Conservation (phyloP, 495 filamentous ascomycete genomes). For the Xylaria intraflava region DNA sequence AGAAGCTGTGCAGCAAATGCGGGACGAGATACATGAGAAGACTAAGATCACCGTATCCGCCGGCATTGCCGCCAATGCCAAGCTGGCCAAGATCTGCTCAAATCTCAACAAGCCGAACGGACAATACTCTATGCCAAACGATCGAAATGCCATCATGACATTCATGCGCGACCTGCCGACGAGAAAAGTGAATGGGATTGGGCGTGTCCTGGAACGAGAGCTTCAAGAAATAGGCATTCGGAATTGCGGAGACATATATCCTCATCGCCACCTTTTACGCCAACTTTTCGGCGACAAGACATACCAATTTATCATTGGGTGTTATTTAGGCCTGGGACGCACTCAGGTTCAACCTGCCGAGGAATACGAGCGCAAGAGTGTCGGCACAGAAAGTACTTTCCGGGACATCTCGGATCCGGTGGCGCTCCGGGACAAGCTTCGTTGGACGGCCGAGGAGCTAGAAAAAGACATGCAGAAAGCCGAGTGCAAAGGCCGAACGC, state of each 20-base stretch:
- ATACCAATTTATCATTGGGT: slow-evolving; percentile 75
- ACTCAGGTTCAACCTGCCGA: slow-evolving; percentile 83
- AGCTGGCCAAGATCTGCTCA: slow-evolving; percentile 87
- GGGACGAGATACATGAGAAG: slow-evolving; percentile 66
- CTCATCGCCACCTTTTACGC: slow-evolving; percentile 60
- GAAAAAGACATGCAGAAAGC: slow-evolving; percentile 77
- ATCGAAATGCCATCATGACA: slow-evolving; percentile 64
- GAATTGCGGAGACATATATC: slow-evolving; percentile 84
- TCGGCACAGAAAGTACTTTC: slow-evolving; percentile 92
- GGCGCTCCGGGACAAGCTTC: slow-evolving; percentile 70
- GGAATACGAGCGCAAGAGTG: slow-evolving; percentile 85
- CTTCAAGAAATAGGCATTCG: slow-evolving; percentile 80
- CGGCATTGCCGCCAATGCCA: slow-evolving; percentile 88
- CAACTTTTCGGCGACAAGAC: slow-evolving; percentile 88
- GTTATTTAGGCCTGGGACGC: slow-evolving; percentile 81
- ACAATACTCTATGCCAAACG: slow-evolving; percentile 68
- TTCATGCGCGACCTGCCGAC: slow-evolving; percentile 81
- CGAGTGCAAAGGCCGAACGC: slow-evolving; percentile 79
- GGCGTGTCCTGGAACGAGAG: slow-evolving; percentile 89
- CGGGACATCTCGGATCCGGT: slow-evolving; percentile 64
- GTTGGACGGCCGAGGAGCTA: slow-evolving; percentile 73
- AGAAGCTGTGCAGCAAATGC: slow-evolving; percentile 67
- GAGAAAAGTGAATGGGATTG: slow-evolving; percentile 89
- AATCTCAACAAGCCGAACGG: slow-evolving; percentile 97
- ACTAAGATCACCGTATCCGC: slow-evolving; percentile 87